phyloP scores from a whole-genome alignment of 179 eudicot species.

The Pouteria campechiana region DNA sequence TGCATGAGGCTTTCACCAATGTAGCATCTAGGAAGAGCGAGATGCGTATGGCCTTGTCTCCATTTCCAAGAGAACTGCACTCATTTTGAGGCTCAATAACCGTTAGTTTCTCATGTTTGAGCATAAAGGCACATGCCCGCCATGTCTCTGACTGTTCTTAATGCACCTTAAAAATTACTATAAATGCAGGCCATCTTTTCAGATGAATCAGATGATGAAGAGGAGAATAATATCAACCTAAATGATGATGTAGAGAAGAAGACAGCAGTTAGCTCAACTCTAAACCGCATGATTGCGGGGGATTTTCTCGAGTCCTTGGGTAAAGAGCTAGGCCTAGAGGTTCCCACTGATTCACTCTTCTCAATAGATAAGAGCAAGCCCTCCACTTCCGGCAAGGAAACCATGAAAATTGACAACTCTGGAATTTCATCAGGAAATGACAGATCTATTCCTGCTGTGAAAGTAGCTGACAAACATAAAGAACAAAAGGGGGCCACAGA shows the following conservation, averaged over 20 bases:
- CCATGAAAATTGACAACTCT: constrained; percentile 6
- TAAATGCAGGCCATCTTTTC: constrained; percentile 81
- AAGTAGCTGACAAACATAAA: constrained; percentile 2
- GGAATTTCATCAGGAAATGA: no score
- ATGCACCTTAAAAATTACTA: no score
- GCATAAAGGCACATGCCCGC: no score
- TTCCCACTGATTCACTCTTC: constrained; percentile 63
- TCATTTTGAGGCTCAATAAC: no score
- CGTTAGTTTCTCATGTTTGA: no score
- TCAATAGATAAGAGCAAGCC: constrained; percentile 15
- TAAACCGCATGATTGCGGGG: constrained; percentile 83
- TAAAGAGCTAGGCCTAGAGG: constrained; percentile 84
- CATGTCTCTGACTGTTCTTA: no score
- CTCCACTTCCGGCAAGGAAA: constrained; percentile 9
- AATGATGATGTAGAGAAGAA: constrained; percentile 53
- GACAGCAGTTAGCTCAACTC: constrained; percentile 72
- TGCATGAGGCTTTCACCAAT: no score
- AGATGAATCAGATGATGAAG: constrained; percentile 81
- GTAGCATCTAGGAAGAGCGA: no score
- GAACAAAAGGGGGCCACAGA: constrained; percentile 5
- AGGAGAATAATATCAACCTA: constrained; percentile 22
- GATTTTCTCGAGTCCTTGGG: constrained; percentile 94
- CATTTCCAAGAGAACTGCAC: no score
- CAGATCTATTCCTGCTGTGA: constrained; percentile 1
- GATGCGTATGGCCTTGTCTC: no score